Conservation (phyloP, 1,139 yeast species). For the Lodderomyces pseudojiufengensis region DNA sequence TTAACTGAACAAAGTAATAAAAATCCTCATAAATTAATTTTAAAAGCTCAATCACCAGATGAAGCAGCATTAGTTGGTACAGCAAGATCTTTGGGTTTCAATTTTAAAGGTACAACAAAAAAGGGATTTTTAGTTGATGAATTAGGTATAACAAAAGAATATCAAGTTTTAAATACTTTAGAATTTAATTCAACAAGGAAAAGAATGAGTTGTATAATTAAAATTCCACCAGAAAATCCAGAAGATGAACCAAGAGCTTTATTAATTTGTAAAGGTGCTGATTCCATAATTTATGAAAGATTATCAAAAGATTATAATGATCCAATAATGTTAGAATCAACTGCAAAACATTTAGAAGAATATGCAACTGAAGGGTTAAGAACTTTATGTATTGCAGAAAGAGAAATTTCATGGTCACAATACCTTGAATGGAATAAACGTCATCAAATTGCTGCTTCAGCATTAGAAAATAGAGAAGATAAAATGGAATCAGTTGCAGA, state of each 20-base stretch:
- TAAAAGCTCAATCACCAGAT: conserved; percentile 64
- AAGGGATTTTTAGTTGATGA: conserved; percentile 40
- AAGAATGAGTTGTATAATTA: conserved; percentile 88
- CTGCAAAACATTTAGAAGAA: conserved; percentile 41
- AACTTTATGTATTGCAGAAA: conserved; percentile 46
- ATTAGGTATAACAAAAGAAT: conserved; percentile 43
- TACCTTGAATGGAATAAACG: conserved; percentile 42
- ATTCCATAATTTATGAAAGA: conserved; percentile 43
- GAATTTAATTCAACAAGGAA: conserved; percentile 54
- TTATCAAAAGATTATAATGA: conserved; percentile 33
- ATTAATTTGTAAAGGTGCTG: conserved; percentile 49
- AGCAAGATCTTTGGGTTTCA: conserved; percentile 54
- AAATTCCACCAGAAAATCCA: conserved; percentile 42
- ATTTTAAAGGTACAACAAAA: conserved; percentile 46
- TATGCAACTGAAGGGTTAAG: conserved; percentile 48
- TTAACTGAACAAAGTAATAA: conserved; percentile 46
- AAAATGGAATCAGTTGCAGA: conserved; percentile 47
- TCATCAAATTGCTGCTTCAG: conserved; percentile 40
- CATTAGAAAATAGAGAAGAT: conserved; percentile 42
- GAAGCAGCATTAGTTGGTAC: conserved; percentile 63
- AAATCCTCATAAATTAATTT: conserved; percentile 31
- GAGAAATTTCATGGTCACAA: conserved; percentile 42
- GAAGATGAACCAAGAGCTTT: conserved; percentile 37
- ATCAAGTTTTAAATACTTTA: conserved; percentile 46
- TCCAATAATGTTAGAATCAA: conserved; percentile 26